Percentiles rank a stretch among this genome's conserved stretches.
These are phyloP conservation scores for Coniosporium apollinis DNA, from an alignment of 495 filamentous ascomycete species.

Conservation along the genomic window DNA sequence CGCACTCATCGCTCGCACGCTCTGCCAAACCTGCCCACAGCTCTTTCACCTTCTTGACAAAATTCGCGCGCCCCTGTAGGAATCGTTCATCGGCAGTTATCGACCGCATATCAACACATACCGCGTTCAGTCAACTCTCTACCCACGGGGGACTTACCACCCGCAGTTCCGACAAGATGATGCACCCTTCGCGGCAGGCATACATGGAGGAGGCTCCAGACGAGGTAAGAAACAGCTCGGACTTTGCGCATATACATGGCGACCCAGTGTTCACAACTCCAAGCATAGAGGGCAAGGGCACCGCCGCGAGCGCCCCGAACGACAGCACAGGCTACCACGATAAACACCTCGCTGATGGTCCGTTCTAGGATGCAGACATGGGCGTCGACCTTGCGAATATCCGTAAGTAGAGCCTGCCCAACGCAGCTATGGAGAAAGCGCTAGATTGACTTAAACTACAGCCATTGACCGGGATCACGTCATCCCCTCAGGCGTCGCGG, in stretches of 20 bases:
- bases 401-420: constrained; percentile 38
- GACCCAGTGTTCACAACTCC: constrained; percentile 12
- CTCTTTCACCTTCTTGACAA: no score
- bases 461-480: constrained; percentile 78
- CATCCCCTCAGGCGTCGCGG: constrained; percentile 51
- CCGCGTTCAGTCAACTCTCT: no score
- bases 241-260: constrained; percentile 8
- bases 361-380: constrained; percentile 37
- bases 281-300: no score
- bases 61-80: no score
- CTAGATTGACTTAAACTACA: constrained; percentile 16
- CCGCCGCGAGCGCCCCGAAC: no score
- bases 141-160: no score
- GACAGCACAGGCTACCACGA: no score
- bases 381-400: constrained; percentile 65
- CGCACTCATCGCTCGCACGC: no score
- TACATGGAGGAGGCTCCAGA: constrained; percentile 73
- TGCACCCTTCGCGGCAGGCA: constrained; percentile 87
- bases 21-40: no score
- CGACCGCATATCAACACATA: no score
- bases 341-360: constrained; percentile 2
- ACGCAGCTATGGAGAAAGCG: neutral
- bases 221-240: constrained; percentile 39
- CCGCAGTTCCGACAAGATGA: constrained; percentile 31
- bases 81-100: no score